Conservation (phyloP, 2,329 filamentous ascomycete genomes). For the Dendryphion nanum region DNA sequence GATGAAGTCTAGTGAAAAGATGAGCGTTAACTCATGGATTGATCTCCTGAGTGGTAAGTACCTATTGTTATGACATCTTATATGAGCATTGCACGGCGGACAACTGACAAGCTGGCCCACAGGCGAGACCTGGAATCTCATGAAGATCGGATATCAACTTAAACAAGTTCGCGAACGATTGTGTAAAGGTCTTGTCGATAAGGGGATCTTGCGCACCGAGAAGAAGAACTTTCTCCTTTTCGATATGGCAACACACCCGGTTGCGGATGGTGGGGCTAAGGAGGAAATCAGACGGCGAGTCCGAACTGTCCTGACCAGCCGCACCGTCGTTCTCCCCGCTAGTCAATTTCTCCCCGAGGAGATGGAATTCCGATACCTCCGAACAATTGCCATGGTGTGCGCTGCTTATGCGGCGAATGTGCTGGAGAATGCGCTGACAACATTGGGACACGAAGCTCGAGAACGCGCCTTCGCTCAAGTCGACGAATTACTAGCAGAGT, state of each 20-base stretch:
- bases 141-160: constrained; percentile 99
- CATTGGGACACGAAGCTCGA: constrained; percentile 87
- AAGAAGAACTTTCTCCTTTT: constrained; percentile 99
- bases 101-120: constrained; percentile 21
- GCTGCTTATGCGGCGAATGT: constrained; percentile 98
- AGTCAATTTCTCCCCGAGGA: constrained; percentile 91
- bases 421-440: constrained; percentile 93
- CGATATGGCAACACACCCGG: constrained; percentile 98
- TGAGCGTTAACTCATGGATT: constrained; percentile 99
- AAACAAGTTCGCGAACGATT: constrained; percentile 98
- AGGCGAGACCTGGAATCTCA: constrained; percentile 99
- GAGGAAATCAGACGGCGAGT: constrained; percentile 94
- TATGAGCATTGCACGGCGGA: constrained; percentile 3
- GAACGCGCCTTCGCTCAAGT: constrained; percentile 96
- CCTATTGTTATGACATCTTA: no score
- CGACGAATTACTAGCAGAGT: constrained; percentile 91
- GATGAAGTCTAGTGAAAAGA: constrained; percentile 99
- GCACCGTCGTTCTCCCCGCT: constrained; percentile 84
- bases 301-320: constrained; percentile 86
- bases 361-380: constrained; percentile 88
- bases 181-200: constrained; percentile 96
- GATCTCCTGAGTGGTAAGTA: constrained; percentile 92
- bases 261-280: constrained; percentile 94
- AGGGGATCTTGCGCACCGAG: constrained; percentile 96
- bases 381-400: constrained; percentile 95